phyloP scores from a whole-genome alignment of 2,329 filamentous ascomycete species.

The Orbilia oligospora region DNA sequence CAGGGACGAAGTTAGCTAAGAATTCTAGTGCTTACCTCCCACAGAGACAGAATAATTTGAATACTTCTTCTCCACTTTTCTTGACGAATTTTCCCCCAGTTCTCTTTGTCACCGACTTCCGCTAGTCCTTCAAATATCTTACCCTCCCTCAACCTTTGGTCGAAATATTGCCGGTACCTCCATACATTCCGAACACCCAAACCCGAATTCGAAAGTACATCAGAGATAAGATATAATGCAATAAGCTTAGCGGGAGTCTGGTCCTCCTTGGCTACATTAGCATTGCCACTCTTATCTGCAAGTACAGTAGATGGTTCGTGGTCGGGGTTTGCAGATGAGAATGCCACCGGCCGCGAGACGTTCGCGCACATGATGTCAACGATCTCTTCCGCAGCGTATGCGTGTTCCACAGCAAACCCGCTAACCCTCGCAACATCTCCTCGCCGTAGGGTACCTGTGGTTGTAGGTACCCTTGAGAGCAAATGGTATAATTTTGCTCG shows the following conservation, averaged over 20 bases:
- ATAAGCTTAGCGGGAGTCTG: slow-evolving; percentile 81
- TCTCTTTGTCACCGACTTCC: slow-evolving; percentile 77
- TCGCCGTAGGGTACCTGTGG: slow-evolving; percentile 80
- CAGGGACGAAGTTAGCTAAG: background rate
- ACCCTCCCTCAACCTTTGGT: slow-evolving; percentile 77
- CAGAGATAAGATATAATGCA: slow-evolving; percentile 83
- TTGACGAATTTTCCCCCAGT: slow-evolving; percentile 84
- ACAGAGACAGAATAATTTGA: slow-evolving; percentile 77
- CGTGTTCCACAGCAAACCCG: slow-evolving; percentile 89
- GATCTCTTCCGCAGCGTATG: slow-evolving; percentile 85
- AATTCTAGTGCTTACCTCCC: slow-evolving; percentile 69
- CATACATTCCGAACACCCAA: slow-evolving; percentile 86
- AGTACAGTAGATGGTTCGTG: slow-evolving; percentile 45
- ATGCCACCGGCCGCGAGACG: slow-evolving; percentile 80
- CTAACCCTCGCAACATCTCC: slow-evolving; percentile 90
- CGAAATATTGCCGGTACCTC: slow-evolving; percentile 86
- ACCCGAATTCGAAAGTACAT: slow-evolving; percentile 84
- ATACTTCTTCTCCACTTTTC: slow-evolving; percentile 89
- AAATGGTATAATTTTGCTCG: slow-evolving; percentile 88
- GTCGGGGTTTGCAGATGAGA: slow-evolving; percentile 70
- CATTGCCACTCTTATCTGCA: slow-evolving; percentile 66
- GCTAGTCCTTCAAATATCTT: slow-evolving; percentile 83
- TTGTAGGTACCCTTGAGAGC: slow-evolving; percentile 84
- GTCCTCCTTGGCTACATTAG: slow-evolving; percentile 72
- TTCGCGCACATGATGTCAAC: slow-evolving; percentile 91